phyloP scores from a whole-genome alignment of 805 yeast genomes.

The Myxozyma sirexii region DNA sequence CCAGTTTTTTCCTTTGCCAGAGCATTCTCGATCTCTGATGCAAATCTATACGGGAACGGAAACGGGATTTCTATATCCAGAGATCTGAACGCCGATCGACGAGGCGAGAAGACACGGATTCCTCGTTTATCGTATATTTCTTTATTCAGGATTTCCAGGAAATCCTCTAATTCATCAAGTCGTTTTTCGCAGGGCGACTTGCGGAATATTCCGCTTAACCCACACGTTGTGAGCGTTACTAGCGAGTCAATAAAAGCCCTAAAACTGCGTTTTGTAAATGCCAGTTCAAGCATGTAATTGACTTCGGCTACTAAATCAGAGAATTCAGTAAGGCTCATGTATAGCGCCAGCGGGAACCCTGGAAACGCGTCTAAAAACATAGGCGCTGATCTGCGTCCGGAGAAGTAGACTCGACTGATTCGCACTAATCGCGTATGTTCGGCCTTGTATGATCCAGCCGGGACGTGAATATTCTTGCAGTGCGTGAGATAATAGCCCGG shows the following conservation, averaged over 20 bases:
- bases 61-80: conserved; percentile 14
- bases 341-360: conserved; percentile 15
- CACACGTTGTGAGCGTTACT: not conserved
- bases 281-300: conserved; percentile 5
- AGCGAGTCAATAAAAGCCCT: conserved; percentile 10
- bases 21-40: not conserved
- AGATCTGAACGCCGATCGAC: conserved; percentile 9
- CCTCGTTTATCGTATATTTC: conserved; percentile 3
- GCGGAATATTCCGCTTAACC: conserved; percentile 7
- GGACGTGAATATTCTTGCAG: conserved; percentile 5
- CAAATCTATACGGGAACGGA: conserved; percentile 3
- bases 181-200: conserved; percentile 3
- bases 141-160: conserved; percentile 3
- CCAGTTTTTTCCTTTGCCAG: no score
- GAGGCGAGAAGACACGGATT: conserved; percentile 7
- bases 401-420: conserved; percentile 7
- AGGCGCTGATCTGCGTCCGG: not conserved
- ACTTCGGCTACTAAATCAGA: conserved; percentile 9
- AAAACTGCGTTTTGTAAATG: conserved; percentile 4
- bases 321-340: conserved; percentile 11
- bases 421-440: conserved; percentile 12
- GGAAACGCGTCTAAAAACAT: conserved; percentile 3
- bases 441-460: not conserved
- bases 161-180: conserved; percentile 3
- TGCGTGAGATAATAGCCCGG: conserved; percentile 16